These are phyloP conservation scores for Botrytis sinoallii DNA, from an alignment of 2,329 filamentous ascomycete species.

Conservation along the genomic window DNA sequence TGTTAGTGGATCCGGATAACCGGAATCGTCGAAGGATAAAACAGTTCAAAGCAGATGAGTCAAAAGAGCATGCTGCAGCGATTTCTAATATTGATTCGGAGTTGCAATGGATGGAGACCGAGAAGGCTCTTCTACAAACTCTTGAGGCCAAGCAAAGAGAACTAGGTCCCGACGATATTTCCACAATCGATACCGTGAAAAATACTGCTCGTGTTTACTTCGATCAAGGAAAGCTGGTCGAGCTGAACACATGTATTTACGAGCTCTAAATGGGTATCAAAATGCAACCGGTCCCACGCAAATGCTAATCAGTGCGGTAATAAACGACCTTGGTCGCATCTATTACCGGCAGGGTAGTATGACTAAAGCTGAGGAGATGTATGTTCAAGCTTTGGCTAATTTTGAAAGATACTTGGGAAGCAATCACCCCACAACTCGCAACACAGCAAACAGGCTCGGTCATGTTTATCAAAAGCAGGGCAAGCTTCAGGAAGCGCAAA, in stretches of 20 bases:
- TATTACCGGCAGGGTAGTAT: slow-evolving; percentile 20
- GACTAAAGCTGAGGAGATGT: slow-evolving; percentile 33
- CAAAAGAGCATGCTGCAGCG: not conserved
- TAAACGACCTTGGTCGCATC: slow-evolving; percentile 19
- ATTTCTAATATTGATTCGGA: not conserved
- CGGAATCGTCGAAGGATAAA: not conserved
- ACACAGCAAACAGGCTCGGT: slow-evolving; percentile 20
- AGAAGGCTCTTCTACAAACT: not conserved
- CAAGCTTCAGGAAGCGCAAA: slow-evolving; percentile 9
- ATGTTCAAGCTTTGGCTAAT: slow-evolving; percentile 31
- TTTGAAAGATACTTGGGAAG: slow-evolving; percentile 22
- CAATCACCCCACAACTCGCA: slow-evolving; percentile 19
- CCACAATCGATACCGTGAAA: slow-evolving; percentile 22
- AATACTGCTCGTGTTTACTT: slow-evolving; percentile 19
- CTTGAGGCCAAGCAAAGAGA: slow-evolving; percentile 17
- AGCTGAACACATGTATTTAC: slow-evolving; percentile 26
- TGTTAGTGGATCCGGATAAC: not conserved
- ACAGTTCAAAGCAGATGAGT: not conserved
- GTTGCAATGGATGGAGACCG: slow-evolving; percentile 4
- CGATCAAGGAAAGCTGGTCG: slow-evolving; percentile 22
- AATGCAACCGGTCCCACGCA: slow-evolving; percentile 20
- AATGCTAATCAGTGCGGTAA: slow-evolving; percentile 15
- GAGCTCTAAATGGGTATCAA: slow-evolving; percentile 20
- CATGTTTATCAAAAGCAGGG: slow-evolving; percentile 18
- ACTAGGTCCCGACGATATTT: slow-evolving; percentile 16